Conservation (phyloP, 2,329 filamentous ascomycete genomes). For the Colletotrichum graminicola region DNA sequence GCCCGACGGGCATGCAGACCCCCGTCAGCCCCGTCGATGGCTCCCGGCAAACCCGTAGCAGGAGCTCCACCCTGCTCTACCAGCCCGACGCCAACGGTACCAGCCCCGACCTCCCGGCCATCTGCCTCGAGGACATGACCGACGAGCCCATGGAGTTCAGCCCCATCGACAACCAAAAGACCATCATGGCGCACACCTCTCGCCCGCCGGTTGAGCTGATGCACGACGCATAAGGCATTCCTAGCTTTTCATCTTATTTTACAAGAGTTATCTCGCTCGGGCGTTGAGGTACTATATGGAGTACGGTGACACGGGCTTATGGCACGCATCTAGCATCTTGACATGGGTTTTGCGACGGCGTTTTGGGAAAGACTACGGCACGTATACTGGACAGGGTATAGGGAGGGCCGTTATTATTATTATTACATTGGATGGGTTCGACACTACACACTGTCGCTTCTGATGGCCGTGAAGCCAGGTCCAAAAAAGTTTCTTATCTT, state of each 20-base stretch:
- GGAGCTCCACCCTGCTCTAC: constrained; percentile 76
- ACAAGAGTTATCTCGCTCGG: constrained; percentile 25
- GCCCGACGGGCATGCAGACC: constrained; percentile 48
- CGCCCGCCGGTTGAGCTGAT: constrained; percentile 76
- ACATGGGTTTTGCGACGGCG: constrained; percentile 33
- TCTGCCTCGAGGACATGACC: constrained; percentile 76
- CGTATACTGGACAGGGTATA: not conserved
- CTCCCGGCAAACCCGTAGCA: constrained; percentile 60
- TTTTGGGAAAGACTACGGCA: constrained; percentile 29
- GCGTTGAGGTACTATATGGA: constrained; percentile 33
- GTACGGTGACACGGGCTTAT: constrained; percentile 9
- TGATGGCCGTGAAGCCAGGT: constrained; percentile 15
- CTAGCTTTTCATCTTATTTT: constrained; percentile 22
- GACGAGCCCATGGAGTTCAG: constrained; percentile 63
- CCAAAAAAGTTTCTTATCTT: constrained; percentile 26
- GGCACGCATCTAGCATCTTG: constrained; percentile 32
- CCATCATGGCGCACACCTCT: constrained; percentile 70
- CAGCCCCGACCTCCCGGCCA: constrained; percentile 70
- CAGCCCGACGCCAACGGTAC: constrained; percentile 65
- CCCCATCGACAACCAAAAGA: constrained; percentile 57
- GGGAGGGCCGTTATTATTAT: not conserved
- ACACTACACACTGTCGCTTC: constrained; percentile 27
- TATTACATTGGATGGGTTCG: not conserved
- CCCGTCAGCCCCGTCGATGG: constrained; percentile 59
- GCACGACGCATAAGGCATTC: constrained; percentile 47